phyloP scores from a whole-genome alignment of 208 protist species.

The Porcisia hertigi region DNA sequence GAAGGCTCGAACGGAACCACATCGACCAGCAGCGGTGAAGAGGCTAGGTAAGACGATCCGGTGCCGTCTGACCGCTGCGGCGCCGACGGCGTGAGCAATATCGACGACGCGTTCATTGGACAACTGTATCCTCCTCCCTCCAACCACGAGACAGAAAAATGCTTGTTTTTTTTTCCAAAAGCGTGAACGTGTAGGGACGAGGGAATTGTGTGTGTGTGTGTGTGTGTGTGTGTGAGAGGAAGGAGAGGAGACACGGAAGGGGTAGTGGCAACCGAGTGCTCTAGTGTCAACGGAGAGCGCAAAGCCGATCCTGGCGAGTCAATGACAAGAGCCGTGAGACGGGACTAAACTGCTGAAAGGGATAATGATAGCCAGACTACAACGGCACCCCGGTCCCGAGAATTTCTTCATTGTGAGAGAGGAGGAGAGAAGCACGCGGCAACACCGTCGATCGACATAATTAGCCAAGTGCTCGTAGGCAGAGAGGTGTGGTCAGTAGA shows the following conservation, averaged over 20 bases:
- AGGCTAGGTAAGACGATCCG: background rate
- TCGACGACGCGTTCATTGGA: constrained; percentile 6
- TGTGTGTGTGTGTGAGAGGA: too few species aligned
- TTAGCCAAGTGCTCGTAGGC: background rate
- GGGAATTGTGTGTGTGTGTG: too few species aligned
- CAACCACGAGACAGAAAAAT: background rate
- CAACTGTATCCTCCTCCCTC: background rate
- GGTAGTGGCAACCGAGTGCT: too few species aligned
- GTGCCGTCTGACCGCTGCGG: background rate
- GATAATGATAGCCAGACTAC: too few species aligned
- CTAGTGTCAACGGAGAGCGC: too few species aligned
- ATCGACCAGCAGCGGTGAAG: constrained; percentile 33
- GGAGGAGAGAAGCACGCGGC: background rate
- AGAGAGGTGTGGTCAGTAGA: background rate
- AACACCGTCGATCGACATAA: background rate
- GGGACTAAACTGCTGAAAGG: too few species aligned
- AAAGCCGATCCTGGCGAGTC: too few species aligned
- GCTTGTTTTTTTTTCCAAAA: background rate
- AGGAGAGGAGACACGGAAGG: too few species aligned
- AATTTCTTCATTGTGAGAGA: background rate
- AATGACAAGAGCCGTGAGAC: too few species aligned
- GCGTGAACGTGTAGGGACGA: background rate
- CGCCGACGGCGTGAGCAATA: constrained; percentile 5
- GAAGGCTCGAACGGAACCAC: constrained; percentile 58
- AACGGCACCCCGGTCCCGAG: too few species aligned